Base-by-base conservation (phyloP, 2,329 filamentous ascomycete species). In the Curvularia spicifera region DNA sequence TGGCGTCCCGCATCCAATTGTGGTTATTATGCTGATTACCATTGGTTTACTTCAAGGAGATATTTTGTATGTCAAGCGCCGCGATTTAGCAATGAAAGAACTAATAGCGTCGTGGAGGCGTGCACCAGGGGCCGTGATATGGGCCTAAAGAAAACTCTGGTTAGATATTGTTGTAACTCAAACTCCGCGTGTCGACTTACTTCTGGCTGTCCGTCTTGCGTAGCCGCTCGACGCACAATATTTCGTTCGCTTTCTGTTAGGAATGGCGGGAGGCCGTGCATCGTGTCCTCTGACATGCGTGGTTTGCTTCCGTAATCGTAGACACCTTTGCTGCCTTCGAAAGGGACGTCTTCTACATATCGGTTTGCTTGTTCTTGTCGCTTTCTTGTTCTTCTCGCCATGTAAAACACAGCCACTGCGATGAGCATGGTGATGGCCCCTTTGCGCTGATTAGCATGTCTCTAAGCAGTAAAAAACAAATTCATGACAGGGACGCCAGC, bases 11-110 rank as follows among this genome's bases (percentile, higher is more conserved):
- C 18, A 1, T 20, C 7, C 5, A 31, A 18, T 1, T 18, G 10
- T 28, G 24, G 4, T 26, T 18, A 50, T 29, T 39, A 40, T 39
- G 8, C 6, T 50, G 12, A 29, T 40, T n/a, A 29, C 9, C n/a
- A 28, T 37, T 15, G 31, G 5, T 15, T 24, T 31, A 1, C 12
- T 20, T 51, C 31, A 61, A 22, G 59, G 61, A 22, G 58, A 56
- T 33, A 63, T 61, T 35, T 63, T 63, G 33, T 63, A 61, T 10
- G 58, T 59, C 12, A 61, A 24, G 20, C 56, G 52, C 29, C 61
- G 45, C 29, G 61, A 59, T 22, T 59, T 61, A 4, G 55, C 47
- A 33, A 63, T 50, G 33, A 63, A 63, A 4, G 55, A 37, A 31
- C 52, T 57, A 37, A 63, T 56, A n/a, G 52, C 59, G 13, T 61